Conservation (phyloP, 2,329 filamentous ascomycete genomes). For the Xylaria digitata region DNA sequence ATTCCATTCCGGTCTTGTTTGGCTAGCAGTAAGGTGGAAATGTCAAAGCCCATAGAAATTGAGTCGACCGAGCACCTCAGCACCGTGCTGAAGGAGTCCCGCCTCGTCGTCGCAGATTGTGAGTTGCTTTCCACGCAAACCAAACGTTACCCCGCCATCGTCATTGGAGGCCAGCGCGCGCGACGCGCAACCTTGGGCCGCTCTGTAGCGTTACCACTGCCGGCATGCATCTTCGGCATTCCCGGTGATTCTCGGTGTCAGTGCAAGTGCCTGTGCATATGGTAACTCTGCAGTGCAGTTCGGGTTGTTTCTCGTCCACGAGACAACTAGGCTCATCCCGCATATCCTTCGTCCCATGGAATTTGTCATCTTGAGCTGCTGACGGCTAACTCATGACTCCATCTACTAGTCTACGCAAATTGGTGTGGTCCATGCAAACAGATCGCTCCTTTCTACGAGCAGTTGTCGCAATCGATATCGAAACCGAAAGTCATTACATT, state of each 20-base stretch:
- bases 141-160: constrained; percentile 46
- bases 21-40: constrained; percentile 42
- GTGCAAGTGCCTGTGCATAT: constrained; percentile 13
- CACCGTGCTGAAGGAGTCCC: constrained; percentile 74
- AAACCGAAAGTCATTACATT: constrained; percentile 81
- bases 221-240: constrained; percentile 22
- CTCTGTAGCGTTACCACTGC: constrained; percentile 13
- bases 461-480: constrained; percentile 77
- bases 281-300: constrained; percentile 4
- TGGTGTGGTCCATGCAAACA: constrained; percentile 87
- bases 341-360: constrained; percentile 5
- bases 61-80: constrained; percentile 72
- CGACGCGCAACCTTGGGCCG: constrained; percentile 28
- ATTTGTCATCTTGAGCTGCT: constrained; percentile 22
- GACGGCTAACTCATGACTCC: constrained; percentile 44
- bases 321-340: not conserved
- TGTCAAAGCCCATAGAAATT: constrained; percentile 61
- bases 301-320: not conserved
- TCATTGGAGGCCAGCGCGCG: constrained; percentile 41
- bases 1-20: not conserved
- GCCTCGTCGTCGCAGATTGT: constrained; percentile 91
- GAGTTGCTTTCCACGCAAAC: constrained; percentile 55
- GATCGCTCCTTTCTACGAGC: constrained; percentile 85
- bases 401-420: constrained; percentile 80
- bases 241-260: constrained; percentile 1